A percentile compares a stretch with the other conserved stretches of the same genome.
phyloP scores from a whole-genome alignment of 129 eudicot species.

The Helianthus tuberosus region DNA sequence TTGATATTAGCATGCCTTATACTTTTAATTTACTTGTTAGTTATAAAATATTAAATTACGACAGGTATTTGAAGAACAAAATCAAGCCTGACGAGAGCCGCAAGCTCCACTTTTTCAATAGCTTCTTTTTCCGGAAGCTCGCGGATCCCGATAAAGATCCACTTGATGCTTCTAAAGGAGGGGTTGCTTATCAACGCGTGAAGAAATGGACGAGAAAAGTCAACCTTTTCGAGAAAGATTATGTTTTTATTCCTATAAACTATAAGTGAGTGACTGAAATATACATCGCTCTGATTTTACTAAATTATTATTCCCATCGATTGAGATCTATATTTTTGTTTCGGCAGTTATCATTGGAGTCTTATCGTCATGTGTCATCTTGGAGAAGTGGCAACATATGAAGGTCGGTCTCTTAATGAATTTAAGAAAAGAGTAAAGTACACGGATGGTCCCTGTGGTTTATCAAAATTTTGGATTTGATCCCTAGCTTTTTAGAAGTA shows the following conservation, averaged over 20 bases:
- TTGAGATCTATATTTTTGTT: conserved; percentile 12
- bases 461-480: too few relatives aligned
- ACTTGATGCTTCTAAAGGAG: conserved; percentile 69
- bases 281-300: not conserved
- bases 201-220: conserved; percentile 98
- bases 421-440: not conserved
- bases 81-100: conserved; percentile 52
- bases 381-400: conserved; percentile 59
- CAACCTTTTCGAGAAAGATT: conserved; percentile 89
- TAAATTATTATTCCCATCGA: conserved; percentile 2
- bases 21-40: not conserved
- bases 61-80: conserved; percentile 75
- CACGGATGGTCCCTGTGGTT: too few relatives aligned
- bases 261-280: conserved; percentile 60
- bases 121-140: conserved; percentile 91
- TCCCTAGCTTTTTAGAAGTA: too few relatives aligned
- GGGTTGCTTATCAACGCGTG: conserved; percentile 88
- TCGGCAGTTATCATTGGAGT: conserved; percentile 92
- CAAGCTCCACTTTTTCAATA: conserved; percentile 81
- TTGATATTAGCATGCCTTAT: not conserved
- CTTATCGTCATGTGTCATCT: conserved; percentile 84
- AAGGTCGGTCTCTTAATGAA: conserved; percentile 46
- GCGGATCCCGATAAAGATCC: conserved; percentile 93
- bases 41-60: conserved; percentile 18
- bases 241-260: conserved; percentile 85